phyloP scores from a whole-genome alignment of 257 asterid species.

The Scutellaria baicalensis region DNA sequence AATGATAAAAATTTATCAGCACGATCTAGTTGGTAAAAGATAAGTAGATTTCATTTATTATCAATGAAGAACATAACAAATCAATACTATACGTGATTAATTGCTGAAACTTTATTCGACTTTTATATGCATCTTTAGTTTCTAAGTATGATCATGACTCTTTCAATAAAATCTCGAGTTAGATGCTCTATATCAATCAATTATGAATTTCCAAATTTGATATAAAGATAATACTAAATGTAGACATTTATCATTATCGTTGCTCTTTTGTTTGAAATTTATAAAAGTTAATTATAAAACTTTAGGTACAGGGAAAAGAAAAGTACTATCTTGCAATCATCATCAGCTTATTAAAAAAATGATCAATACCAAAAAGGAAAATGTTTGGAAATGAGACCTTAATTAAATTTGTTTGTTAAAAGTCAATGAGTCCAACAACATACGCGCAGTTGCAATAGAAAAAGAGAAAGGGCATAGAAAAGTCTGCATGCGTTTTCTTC shows the following conservation, averaged over 20 bases:
- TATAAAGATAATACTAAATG: background rate
- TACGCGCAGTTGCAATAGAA: slow-evolving; percentile 27
- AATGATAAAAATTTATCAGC: too few species aligned
- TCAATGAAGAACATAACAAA: too few species aligned
- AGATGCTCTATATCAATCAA: background rate
- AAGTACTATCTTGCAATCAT: too few species aligned
- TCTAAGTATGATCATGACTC: background rate
- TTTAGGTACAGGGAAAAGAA: too few species aligned
- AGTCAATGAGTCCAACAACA: slow-evolving; percentile 26
- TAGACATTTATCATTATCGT: too few species aligned
- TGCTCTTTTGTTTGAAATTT: background rate
- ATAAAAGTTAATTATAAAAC: too few species aligned
- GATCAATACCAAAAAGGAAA: background rate
- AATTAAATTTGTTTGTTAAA: background rate
- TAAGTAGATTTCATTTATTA: too few species aligned
- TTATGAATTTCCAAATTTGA: background rate
- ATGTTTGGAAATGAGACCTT: background rate
- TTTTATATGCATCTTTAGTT: background rate
- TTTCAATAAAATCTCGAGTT: background rate
- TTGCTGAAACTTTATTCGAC: background rate
- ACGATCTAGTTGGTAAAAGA: too few species aligned
- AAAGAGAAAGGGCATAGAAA: slow-evolving; percentile 6
- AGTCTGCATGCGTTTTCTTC: slow-evolving; percentile 13
- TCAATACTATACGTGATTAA: background rate
- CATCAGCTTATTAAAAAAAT: background rate